Conservation (phyloP, 202 grass and related monocot genomes). For the Panicum virgatum region DNA sequence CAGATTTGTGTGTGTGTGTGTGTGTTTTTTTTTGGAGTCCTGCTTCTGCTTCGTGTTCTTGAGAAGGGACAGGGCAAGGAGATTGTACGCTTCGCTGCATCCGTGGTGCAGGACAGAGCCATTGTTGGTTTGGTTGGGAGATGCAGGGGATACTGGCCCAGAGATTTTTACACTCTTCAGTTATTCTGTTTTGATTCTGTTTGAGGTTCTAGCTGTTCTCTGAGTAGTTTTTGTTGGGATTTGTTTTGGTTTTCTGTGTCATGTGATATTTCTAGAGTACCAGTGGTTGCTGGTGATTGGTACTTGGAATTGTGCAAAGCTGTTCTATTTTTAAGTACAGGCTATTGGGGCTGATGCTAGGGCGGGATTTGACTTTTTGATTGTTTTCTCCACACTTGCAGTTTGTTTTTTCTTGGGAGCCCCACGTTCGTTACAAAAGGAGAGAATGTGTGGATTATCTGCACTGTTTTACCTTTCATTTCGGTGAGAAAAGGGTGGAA, state of each 20-base stretch:
- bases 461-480: conserved; percentile 44
- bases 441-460: conserved; percentile 36
- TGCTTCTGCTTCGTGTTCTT: neutral
- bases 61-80: neutral
- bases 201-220: conserved; percentile 10
- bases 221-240: neutral
- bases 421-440: conserved; percentile 39
- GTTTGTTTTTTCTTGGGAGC: conserved; percentile 14
- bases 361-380: conserved; percentile 44
- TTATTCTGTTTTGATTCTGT: conserved; percentile 4
- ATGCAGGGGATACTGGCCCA: neutral
- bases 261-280: neutral
- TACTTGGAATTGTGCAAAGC: neutral
- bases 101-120: neutral
- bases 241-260: neutral
- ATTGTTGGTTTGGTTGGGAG: neutral
- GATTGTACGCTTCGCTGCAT: neutral
- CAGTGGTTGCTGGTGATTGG: conserved; percentile 4
- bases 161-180: conserved; percentile 29
- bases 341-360: conserved; percentile 2
- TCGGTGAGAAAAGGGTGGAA: neutral
- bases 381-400: conserved; percentile 28
- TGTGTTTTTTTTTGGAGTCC: neutral
- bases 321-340: conserved; percentile 2
- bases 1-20: neutral